These are phyloP conservation scores for Pleoardoris graminearum DNA, from an alignment of 2,329 filamentous ascomycete species.

Conservation along the genomic window DNA sequence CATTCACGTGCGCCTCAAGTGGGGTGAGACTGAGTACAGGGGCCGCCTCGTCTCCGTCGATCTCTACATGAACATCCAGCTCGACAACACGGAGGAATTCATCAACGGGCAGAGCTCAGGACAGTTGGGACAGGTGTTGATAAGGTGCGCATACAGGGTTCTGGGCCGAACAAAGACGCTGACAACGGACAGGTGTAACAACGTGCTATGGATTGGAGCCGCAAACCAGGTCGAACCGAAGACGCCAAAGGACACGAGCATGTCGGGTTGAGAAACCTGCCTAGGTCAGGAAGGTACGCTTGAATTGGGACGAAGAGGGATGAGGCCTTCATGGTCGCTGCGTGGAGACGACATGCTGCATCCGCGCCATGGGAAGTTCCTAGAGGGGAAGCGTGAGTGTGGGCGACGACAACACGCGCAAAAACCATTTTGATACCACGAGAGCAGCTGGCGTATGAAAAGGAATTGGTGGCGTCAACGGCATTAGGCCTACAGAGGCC, in stretches of 20 bases:
- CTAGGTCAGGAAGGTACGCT: neutral
- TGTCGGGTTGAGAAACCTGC: constrained; percentile 42
- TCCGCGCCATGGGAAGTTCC: neutral
- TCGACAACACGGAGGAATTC: constrained; percentile 88
- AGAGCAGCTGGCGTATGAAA: constrained; percentile 13
- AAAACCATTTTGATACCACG: constrained; percentile 20
- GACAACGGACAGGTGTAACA: constrained; percentile 72
- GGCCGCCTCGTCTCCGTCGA: constrained; percentile 90
- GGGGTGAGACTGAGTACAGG: constrained; percentile 97
- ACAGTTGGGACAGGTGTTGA: constrained; percentile 85
- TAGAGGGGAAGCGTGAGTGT: neutral
- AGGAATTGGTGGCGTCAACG: constrained; percentile 7
- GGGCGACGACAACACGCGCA: constrained; percentile 6
- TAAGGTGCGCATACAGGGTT: constrained; percentile 61
- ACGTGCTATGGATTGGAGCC: constrained; percentile 87
- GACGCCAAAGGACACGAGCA: constrained; percentile 46
- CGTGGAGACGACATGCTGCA: neutral
- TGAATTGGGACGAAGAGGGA: neutral
- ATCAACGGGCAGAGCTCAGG: constrained; percentile 86
- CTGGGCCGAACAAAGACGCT: constrained; percentile 4
- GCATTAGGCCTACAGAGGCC: constrained; percentile 1
- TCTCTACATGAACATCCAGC: constrained; percentile 98
- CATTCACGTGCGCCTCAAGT: constrained; percentile 91
- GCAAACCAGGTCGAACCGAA: constrained; percentile 53
- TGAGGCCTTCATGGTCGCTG: neutral